Percentiles rank a stretch among this genome's conserved stretches.
phyloP scores from a whole-genome alignment of 495 filamentous ascomycete species.

The Durotheca rogersii region DNA sequence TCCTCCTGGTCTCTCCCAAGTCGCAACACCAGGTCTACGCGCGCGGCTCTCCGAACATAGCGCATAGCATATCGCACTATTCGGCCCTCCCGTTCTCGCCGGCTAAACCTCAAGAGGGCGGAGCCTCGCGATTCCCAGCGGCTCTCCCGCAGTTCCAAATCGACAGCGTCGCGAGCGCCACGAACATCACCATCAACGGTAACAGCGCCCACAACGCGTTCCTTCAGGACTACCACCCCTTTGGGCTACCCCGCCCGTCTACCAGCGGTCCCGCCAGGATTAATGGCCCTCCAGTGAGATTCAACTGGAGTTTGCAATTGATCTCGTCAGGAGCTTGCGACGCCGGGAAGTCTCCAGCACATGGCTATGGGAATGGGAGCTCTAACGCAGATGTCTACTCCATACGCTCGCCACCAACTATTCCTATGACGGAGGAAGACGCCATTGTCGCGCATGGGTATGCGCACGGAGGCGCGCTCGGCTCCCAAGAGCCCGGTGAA shows the following conservation, averaged over 20 bases:
- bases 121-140: slow-evolving; percentile 2
- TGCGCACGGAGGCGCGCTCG: not conserved
- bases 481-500: slow-evolving; percentile 6
- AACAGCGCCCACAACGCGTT: not conserved
- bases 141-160: slow-evolving; percentile 16
- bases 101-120: not conserved
- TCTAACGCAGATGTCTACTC: slow-evolving; percentile 14
- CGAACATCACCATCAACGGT: slow-evolving; percentile 3
- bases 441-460: not conserved
- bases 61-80: slow-evolving; percentile 19
- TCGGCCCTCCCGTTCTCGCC: slow-evolving; percentile 4
- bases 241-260: slow-evolving; percentile 1
- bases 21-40: slow-evolving; percentile 16
- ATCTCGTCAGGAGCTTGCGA: slow-evolving; percentile 6
- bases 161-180: slow-evolving; percentile 3
- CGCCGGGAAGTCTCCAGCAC: slow-evolving; percentile 3
- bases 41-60: slow-evolving; percentile 10
- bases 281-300: slow-evolving; percentile 12
- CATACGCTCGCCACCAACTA: not conserved
- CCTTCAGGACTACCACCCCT: not conserved
- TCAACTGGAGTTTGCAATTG: slow-evolving; percentile 15
- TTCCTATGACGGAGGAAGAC: slow-evolving; percentile 16
- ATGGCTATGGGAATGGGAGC: slow-evolving; percentile 2
- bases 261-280: slow-evolving; percentile 3
- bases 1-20: slow-evolving; percentile 25